A percentile compares a stretch with the other conserved stretches of the same genome.
Conservation (phyloP, 352 stramenopile genomes). For the Globisporangium nunn region DNA sequence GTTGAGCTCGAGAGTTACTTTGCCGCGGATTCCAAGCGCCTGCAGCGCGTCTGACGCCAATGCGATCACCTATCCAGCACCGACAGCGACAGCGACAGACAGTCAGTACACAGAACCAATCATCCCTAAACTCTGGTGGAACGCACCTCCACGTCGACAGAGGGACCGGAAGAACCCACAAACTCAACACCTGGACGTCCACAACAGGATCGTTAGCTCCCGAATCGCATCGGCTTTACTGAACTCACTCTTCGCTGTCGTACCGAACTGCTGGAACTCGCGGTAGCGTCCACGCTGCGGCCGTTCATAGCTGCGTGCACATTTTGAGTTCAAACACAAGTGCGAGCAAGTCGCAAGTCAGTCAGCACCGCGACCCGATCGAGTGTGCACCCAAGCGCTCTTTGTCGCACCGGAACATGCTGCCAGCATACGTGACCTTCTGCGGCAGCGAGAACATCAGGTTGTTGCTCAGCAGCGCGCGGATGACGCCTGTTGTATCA, state of each 20-base stretch:
- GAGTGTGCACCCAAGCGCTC: no score
- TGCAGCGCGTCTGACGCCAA: constrained; percentile 63
- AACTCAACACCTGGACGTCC: constrained; percentile 54
- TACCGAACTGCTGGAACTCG: constrained; percentile 87
- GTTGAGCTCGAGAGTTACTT: constrained; percentile 71
- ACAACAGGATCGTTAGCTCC: no score
- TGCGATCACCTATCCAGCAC: constrained; percentile 48
- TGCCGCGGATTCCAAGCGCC: constrained; percentile 44
- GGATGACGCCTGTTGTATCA: constrained; percentile 47
- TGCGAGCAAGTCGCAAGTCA: neutral
- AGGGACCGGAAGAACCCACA: constrained; percentile 65
- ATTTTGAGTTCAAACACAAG: neutral
- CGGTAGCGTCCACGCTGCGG: constrained; percentile 80
- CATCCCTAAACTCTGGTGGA: no score
- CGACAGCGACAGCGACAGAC: neutral
- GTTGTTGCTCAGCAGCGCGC: constrained; percentile 74
- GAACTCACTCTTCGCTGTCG: neutral
- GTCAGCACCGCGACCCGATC: neutral
- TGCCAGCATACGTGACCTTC: constrained; percentile 79
- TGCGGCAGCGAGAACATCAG: constrained; percentile 63
- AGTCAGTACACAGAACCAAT: neutral
- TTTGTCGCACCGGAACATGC: constrained; percentile 73
- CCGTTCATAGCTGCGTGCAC: constrained; percentile 63
- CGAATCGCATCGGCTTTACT: no score
- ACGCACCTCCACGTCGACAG: constrained; percentile 71